Percentiles rank a stretch among this genome's conserved stretches.
phyloP scores from a whole-genome alignment of 1,139 yeast genomes.

The Pichia sp. region DNA sequence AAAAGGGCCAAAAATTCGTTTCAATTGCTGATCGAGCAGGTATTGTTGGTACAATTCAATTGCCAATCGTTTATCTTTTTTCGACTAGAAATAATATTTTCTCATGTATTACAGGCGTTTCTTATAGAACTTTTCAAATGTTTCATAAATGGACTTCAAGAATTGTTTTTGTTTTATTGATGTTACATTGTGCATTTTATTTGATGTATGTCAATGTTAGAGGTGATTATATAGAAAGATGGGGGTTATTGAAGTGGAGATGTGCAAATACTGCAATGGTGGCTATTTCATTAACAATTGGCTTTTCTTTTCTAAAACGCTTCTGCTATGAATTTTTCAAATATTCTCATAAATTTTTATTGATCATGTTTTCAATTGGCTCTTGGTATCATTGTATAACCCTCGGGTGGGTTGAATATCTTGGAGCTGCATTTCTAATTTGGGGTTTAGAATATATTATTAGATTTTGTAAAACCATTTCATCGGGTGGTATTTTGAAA shows the following conservation, averaged over 20 bases:
- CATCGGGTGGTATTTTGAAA: constrained; percentile 37
- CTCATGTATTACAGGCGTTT: constrained; percentile 52
- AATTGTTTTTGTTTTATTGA: constrained; percentile 35
- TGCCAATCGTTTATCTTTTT: constrained; percentile 52
- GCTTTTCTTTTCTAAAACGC: constrained; percentile 32
- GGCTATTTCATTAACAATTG: constrained; percentile 28
- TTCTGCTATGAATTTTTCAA: constrained; percentile 43
- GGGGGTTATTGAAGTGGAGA: constrained; percentile 38
- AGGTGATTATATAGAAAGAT: constrained; percentile 37
- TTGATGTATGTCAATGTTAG: constrained; percentile 32
- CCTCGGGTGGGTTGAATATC: constrained; percentile 45
- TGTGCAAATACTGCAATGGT: constrained; percentile 33
- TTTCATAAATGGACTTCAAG: constrained; percentile 59
- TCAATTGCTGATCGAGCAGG: constrained; percentile 59
- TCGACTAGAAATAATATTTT: constrained; percentile 60
- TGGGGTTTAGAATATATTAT: constrained; percentile 39
- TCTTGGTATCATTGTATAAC: constrained; percentile 42
- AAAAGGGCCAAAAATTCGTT: constrained; percentile 27
- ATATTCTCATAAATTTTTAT: constrained; percentile 36
- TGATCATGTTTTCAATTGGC: constrained; percentile 39
- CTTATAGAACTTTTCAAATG: constrained; percentile 50
- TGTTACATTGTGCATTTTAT: constrained; percentile 38
- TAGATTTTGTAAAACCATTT: constrained; percentile 33
- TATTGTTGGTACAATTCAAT: constrained; percentile 45
- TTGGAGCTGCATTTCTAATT: constrained; percentile 31